Evolutionary conservation across 768 basidiomycete species (phyloP), one percentile per base, ranked within the genome.

Genomic region (Dentipellis sp.): DNA sequence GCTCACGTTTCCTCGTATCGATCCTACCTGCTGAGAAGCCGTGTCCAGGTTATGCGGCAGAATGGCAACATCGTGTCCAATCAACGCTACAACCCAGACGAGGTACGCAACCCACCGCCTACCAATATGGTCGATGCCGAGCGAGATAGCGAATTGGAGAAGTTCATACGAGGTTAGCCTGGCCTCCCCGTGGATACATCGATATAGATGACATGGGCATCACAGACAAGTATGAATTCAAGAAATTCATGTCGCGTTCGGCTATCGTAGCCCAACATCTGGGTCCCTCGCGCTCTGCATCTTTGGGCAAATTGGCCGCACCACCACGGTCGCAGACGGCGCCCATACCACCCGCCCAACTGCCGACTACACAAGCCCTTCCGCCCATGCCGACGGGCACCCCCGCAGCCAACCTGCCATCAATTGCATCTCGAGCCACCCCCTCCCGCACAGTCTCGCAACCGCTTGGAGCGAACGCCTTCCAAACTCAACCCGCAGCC

Each of bases 131-230:
- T 86, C 40, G 90, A 91, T 52, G 75, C 78, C 1, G 88, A 89
- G 63, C 78, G 93, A 34, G 92, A 95, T 65, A 86, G 88, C 49
- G 94, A 97, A 58, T 78, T 97, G 46, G 94, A 97, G 69, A 84
- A 82, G 65, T 97, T 83, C 72, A 94, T 97, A 58, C 81, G 94
- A 57, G 76, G 89, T 88, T 73, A 70, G 79, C 75, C 69, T 56
- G 54, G 14, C 11, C 50, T 37, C 23, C 17, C 46, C 55, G 22
- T 39, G 10, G 23, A 36, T 54, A 52, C 54, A 56, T 48, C 49
- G 29, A 50, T 49, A 21, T 45, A 29, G 29, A 29, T 29, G 29
- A 29, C 6, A 2, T 21, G 7, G 55, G 56, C 16, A 14, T 42
- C 42, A n/a, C 61, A 90, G 89, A 80, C 7, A 91, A 91, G 67